These are phyloP conservation scores for Hortiboletus campestris DNA, from an alignment of 768 basidiomycete species.

Conservation along the genomic window DNA sequence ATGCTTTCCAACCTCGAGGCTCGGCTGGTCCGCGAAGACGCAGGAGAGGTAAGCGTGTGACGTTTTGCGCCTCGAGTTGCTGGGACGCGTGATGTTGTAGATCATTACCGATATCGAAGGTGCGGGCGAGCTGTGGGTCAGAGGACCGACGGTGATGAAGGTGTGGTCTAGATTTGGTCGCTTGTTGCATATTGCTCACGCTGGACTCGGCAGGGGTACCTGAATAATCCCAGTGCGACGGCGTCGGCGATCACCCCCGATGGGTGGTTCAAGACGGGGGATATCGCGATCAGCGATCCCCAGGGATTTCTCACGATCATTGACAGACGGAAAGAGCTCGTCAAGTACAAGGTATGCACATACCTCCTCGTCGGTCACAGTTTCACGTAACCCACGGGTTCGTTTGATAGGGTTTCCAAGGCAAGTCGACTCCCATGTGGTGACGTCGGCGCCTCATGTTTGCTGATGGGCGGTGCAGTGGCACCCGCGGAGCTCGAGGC, in stretches of 20 bases:
- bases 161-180: constrained; percentile 10
- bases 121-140: constrained; percentile 79
- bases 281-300: constrained; percentile 63
- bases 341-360: constrained; percentile 62
- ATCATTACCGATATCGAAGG: constrained; percentile 34
- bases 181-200: not conserved
- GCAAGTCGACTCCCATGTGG: constrained; percentile 30
- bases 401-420: constrained; percentile 65
- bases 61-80: too few relatives aligned
- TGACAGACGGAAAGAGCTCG: constrained; percentile 70
- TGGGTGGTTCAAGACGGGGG: constrained; percentile 89
- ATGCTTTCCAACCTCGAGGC: constrained; percentile 77
- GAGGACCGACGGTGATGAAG: constrained; percentile 81
- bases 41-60: constrained; percentile 37
- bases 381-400: not conserved
- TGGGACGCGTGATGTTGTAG: constrained; percentile 7
- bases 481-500: constrained; percentile 86
- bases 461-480: constrained; percentile 41
- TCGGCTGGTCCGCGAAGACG: constrained; percentile 64
- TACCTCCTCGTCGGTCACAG: not conserved
- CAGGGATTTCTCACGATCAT: constrained; percentile 78
- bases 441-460: not conserved
- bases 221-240: constrained; percentile 71
- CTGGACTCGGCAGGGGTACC: constrained; percentile 55
- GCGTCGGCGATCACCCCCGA: constrained; percentile 64